Evolutionary conservation across 352 stramenopile genomes (phyloP).

Genomic region (Phytophthora cryptogea): DNA sequence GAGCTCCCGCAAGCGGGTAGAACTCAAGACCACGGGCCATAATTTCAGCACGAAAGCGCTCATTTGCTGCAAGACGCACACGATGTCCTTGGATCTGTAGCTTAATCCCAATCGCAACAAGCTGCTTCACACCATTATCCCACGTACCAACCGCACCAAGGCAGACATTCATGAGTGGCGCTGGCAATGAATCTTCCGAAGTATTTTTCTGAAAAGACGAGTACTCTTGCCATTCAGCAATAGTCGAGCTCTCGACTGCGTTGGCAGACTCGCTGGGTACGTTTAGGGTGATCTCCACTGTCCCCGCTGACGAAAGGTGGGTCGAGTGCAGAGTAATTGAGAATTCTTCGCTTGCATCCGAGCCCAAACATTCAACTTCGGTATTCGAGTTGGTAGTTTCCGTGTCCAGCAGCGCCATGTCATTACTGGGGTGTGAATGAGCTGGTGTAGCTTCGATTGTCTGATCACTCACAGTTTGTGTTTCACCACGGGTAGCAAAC

Average conservation of each 20-base stretch:
- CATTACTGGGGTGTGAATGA: constrained; percentile 3
- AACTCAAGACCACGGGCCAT: constrained; percentile 38
- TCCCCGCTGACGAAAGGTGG: constrained; percentile 4
- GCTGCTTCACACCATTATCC: constrained; percentile 47
- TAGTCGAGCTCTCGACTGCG: constrained; percentile 1
- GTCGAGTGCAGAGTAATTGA: constrained; percentile 9
- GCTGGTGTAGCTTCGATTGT: neutral
- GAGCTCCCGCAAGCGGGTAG: constrained; percentile 32
- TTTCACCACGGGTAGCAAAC: constrained; percentile 1
- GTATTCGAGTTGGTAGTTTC: constrained; percentile 1
- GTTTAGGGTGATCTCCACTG: constrained; percentile 9
- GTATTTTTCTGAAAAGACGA: constrained; percentile 1
- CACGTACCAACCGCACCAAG: constrained; percentile 40
- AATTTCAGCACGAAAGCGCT: constrained; percentile 56
- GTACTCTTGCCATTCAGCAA: constrained; percentile 18
- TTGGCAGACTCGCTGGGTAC: constrained; percentile 9
- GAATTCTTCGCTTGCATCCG: neutral
- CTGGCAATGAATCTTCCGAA: neutral
- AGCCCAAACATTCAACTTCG: neutral
- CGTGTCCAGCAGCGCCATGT: constrained; percentile 8
- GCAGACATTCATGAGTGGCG: constrained; percentile 38
- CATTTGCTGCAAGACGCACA: constrained; percentile 77
- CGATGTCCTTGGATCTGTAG: constrained; percentile 64
- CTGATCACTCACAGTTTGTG: neutral
- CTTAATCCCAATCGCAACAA: constrained; percentile 50